Conservation (phyloP, 2,329 filamentous ascomycete species). For the Alternaria ethzedia region DNA sequence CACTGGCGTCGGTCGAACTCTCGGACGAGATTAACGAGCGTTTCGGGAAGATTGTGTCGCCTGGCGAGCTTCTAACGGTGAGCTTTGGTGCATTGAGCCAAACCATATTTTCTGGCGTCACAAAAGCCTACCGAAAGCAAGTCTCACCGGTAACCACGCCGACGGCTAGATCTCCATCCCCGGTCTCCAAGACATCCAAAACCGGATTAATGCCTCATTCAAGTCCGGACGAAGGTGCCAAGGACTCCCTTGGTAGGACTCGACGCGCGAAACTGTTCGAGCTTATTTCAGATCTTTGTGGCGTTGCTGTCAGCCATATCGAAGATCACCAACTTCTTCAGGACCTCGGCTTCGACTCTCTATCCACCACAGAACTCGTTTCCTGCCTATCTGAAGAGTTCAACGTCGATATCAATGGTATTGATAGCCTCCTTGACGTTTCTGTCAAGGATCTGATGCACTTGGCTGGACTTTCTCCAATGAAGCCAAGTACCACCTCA, state of each 20-base stretch:
- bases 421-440: constrained; percentile 8
- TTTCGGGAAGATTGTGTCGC: background rate
- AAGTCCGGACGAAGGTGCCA: background rate
- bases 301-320: background rate
- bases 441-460: constrained; percentile 6
- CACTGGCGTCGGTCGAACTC: constrained; percentile 20
- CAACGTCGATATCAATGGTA: constrained; percentile 4
- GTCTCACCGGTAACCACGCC: background rate
- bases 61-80: constrained; percentile 4
- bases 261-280: constrained; percentile 1
- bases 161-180: background rate
- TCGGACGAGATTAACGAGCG: constrained; percentile 9
- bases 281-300: constrained; percentile 11
- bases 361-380: constrained; percentile 11
- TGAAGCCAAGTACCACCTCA: background rate
- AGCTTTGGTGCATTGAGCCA: constrained; percentile 4
- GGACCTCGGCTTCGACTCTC: constrained; percentile 17
- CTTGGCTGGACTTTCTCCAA: background rate
- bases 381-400: constrained; percentile 10
- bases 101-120: background rate
- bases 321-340: constrained; percentile 8
- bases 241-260: background rate
- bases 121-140: background rate
- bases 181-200: background rate
- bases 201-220: background rate